phyloP scores from a whole-genome alignment of 2,329 filamentous ascomycete species.

The Monosporascus ibericus region DNA sequence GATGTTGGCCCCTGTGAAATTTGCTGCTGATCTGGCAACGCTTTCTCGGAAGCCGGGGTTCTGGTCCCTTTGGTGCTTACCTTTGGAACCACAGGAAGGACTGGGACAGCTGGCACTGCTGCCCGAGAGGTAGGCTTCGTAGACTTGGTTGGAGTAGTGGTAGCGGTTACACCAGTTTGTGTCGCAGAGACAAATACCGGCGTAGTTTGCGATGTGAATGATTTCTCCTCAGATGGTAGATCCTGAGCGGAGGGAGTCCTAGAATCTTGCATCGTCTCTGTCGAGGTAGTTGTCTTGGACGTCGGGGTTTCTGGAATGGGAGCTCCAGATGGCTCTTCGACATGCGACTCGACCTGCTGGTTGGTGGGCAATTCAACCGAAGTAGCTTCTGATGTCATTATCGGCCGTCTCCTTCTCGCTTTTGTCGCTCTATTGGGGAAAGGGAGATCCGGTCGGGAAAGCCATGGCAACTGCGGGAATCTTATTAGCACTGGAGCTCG shows the following conservation, averaged over 20 bases:
- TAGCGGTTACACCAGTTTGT: constrained; percentile 16
- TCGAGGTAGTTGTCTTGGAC: constrained; percentile 7
- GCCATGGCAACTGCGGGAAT: constrained; percentile 48
- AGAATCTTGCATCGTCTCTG: constrained; percentile 8
- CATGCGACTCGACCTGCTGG: constrained; percentile 20
- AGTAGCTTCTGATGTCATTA: constrained; percentile 28
- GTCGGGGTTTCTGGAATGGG: constrained; percentile 15
- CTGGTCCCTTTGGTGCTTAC: constrained; percentile 25
- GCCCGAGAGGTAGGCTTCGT: constrained; percentile 27
- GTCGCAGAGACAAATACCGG: constrained; percentile 25
- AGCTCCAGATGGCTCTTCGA: constrained; percentile 14
- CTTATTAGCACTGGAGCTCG: constrained; percentile 18
- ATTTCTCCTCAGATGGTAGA: constrained; percentile 23
- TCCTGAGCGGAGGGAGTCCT: constrained; percentile 27
- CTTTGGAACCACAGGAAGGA: constrained; percentile 43
- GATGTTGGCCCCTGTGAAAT: constrained; percentile 3
- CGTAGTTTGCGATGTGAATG: constrained; percentile 30
- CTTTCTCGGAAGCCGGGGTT: constrained; percentile 13
- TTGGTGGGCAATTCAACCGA: constrained; percentile 37
- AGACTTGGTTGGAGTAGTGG: constrained; percentile 20
- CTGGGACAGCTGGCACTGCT: constrained; percentile 35
- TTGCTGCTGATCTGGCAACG: constrained; percentile 15
- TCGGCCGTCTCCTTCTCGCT: constrained; percentile 36
- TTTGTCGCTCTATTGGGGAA: constrained; percentile 41
- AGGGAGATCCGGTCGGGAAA: constrained; percentile 42